Evolutionary conservation across 192 early-diverging fungal species (phyloP).

Genomic region (Podila minutissima): DNA sequence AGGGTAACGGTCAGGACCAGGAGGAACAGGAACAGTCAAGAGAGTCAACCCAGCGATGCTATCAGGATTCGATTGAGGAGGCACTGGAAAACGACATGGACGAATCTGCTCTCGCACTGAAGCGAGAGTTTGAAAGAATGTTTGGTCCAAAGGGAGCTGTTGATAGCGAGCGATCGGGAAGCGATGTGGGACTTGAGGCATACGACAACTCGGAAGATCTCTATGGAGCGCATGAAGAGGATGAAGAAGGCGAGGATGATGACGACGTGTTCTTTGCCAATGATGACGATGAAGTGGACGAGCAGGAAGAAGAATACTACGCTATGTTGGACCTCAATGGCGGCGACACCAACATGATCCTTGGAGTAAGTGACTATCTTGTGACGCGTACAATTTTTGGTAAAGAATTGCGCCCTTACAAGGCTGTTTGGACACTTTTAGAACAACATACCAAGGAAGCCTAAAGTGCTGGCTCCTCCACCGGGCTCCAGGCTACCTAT

Average conservation of each 20-base stretch:
- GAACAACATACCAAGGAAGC: slow-evolving; percentile 50
- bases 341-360: slow-evolving; percentile 41
- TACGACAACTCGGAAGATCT: background rate
- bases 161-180: slow-evolving; percentile 44
- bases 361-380: slow-evolving; percentile 24
- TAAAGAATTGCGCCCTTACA: background rate
- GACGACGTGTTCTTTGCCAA: slow-evolving; percentile 19
- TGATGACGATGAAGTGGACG: slow-evolving; percentile 28
- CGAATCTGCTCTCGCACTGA: slow-evolving; percentile 13
- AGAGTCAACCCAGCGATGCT: background rate
- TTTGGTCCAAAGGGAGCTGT: slow-evolving; percentile 42
- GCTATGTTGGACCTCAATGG: slow-evolving; percentile 46
- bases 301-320: slow-evolving; percentile 43
- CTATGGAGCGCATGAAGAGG: background rate
- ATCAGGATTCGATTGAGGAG: slow-evolving; percentile 2
- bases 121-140: slow-evolving; percentile 31
- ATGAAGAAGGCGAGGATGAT: slow-evolving; percentile 14
- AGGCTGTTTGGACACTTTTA: slow-evolving; percentile 1
- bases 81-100: slow-evolving; percentile 25
- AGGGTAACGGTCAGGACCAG: slow-evolving; percentile 4
- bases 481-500: slow-evolving; percentile 39
- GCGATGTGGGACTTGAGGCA: slow-evolving; percentile 1
- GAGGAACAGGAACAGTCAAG: background rate
- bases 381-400: background rate
- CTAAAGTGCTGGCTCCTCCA: slow-evolving; percentile 31